These are phyloP conservation scores for Trichoderma simmonsii DNA, from an alignment of 2,329 filamentous ascomycete genomes.

Conservation along the genomic window DNA sequence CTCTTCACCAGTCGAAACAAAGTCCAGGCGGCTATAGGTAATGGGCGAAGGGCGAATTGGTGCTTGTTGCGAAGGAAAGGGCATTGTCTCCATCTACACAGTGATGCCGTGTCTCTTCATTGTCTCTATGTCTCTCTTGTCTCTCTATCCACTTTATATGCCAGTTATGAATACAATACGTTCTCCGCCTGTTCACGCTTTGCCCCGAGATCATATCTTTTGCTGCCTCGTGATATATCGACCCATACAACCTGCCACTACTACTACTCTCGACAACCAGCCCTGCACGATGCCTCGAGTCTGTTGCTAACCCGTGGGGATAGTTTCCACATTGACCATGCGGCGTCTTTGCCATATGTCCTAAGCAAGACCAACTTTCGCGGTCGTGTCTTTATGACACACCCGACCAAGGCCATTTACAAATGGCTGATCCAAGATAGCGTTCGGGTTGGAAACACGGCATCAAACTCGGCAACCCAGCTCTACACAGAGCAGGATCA, in stretches of 20 bases:
- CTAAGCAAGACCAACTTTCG: constrained; percentile 97
- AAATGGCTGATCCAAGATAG: constrained; percentile 99
- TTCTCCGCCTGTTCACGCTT: constrained; percentile 23
- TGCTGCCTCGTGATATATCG: constrained; percentile 19
- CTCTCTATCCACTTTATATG: constrained; percentile 30
- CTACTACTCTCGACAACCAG: constrained; percentile 11
- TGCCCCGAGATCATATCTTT: background rate
- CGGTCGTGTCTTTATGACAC: constrained; percentile 97
- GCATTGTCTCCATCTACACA: background rate
- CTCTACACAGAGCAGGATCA: constrained; percentile 96
- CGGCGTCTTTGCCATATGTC: constrained; percentile 96
- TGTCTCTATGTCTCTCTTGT: constrained; percentile 11
- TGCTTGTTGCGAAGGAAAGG: constrained; percentile 23
- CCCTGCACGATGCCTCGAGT: background rate
- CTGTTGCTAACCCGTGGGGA: constrained; percentile 26
- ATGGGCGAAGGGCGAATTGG: constrained; percentile 27
- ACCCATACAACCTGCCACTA: background rate
- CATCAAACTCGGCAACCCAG: constrained; percentile 62
- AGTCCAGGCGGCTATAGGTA: background rate
- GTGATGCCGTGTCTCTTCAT: constrained; percentile 19
- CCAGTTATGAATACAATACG: constrained; percentile 40
- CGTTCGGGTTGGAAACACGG: constrained; percentile 77
- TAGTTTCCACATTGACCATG: constrained; percentile 98
- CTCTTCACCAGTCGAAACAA: background rate
- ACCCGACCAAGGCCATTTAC: constrained; percentile 98